These are phyloP conservation scores for Karstenula rhodostoma DNA, from an alignment of 2,329 filamentous ascomycete species.

Conservation along the genomic window DNA sequence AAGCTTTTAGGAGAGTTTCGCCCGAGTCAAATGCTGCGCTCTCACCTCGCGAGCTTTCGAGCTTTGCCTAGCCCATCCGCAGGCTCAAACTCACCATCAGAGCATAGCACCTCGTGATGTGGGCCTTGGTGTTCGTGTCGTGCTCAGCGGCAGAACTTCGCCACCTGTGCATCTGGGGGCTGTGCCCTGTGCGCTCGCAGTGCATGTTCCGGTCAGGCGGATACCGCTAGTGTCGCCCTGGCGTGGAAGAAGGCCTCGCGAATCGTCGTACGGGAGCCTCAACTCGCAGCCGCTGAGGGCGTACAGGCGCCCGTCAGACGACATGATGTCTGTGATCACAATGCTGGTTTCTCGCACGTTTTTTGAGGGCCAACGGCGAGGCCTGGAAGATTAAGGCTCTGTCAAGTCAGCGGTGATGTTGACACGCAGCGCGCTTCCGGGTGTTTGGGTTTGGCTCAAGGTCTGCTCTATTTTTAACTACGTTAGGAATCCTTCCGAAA, in stretches of 20 bases:
- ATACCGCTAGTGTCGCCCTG: not conserved
- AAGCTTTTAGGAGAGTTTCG: not conserved
- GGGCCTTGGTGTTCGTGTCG: constrained; percentile 13
- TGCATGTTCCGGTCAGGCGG: not conserved
- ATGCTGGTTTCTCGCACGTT: constrained; percentile 12
- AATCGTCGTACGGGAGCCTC: constrained; percentile 8
- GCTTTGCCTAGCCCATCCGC: not conserved
- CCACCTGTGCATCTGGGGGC: constrained; percentile 33
- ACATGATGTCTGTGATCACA: constrained; percentile 14
- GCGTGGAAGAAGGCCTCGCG: not conserved
- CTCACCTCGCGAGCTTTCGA: not conserved
- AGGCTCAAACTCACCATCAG: constrained; percentile 15
- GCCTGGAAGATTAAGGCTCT: constrained; percentile 19
- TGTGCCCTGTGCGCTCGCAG: constrained; percentile 18
- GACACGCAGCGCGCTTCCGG: not conserved
- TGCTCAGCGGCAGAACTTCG: constrained; percentile 29
- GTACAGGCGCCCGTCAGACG: constrained; percentile 16
- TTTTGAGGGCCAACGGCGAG: constrained; percentile 23
- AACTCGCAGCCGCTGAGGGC: constrained; percentile 10
- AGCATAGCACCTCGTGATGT: not conserved
- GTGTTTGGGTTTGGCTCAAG: not conserved
- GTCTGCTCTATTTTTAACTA: constrained; percentile 6
- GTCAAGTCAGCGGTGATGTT: not conserved
- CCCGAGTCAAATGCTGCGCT: not conserved
- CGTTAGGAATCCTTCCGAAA: not conserved